Base-by-base conservation (phyloP, 2,329 filamentous ascomycete species). In the Aspergillus thermomutatus region DNA sequence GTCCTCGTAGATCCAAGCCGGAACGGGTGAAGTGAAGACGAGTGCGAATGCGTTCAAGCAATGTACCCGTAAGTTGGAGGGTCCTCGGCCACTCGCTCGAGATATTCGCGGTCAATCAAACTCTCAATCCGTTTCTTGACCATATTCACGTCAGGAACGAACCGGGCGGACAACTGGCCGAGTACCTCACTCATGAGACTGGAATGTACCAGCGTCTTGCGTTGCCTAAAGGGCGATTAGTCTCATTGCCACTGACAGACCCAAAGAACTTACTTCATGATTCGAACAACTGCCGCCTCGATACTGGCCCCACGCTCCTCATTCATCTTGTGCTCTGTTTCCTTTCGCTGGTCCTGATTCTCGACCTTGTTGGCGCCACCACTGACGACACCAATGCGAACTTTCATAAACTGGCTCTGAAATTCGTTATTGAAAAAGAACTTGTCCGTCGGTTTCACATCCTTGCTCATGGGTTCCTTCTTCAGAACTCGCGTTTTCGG, bases 341-440 rank as follows among this genome's bases (percentile, higher is more conserved):
- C 76, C 46, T 73, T 73, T 46, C 85, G 78, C 72, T 87, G 85
- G 31, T 80, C 78, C 52, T 82, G 79, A 52, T 85, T 91, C 75
- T 97, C 93, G 0, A 96, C 89, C 75, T 91, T 94, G 71, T 91
- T 95, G 19, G 87, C 84, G 1, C 87, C 85, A 50, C 85, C 75
- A 52, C 82, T 89, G 64, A 96, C 89, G 4, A 94, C 88, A 23
- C 91, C 91, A 21, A 94, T 90, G 73, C 96, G 96, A 75, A 97
- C 91, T 72, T 90, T 91, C 67, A 94, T 83, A 50, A 89, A 87
- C 69, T 91, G 92, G 76, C 90, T 92, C 49, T 85, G 81, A 75
- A 96, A 97, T 14, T 85, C 80, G 31, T 87, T 79, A 69, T 97
- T 97, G 80, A 92, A 96, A 8, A 78, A 82, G 72, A 97, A 97